Conservation (phyloP, 2,329 filamentous ascomycete genomes). For the Diaporthe sp. region DNA sequence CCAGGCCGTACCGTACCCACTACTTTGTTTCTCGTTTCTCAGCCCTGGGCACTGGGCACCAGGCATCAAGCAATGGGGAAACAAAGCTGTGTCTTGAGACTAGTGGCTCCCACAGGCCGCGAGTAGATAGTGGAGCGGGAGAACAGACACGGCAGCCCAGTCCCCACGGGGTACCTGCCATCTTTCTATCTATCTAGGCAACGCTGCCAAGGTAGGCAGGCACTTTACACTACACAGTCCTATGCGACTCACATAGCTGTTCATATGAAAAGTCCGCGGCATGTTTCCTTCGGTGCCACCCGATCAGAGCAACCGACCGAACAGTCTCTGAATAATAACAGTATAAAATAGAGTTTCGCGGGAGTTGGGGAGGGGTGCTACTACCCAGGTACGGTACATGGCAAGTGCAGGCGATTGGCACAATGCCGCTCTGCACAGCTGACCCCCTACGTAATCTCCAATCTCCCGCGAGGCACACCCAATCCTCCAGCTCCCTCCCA, state of each 20-base stretch:
- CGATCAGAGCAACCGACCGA: neutral
- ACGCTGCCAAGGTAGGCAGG: neutral
- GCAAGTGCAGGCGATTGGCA: neutral
- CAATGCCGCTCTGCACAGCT: conserved; percentile 20
- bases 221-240: neutral
- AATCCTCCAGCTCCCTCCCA: neutral
- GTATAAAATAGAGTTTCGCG: conserved; percentile 16
- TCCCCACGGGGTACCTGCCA: conserved; percentile 16
- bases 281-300: neutral
- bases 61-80: neutral
- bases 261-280: conserved; percentile 1
- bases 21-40: neutral
- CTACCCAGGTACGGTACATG: neutral
- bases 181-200: neutral
- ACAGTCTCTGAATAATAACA: neutral
- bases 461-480: conserved; percentile 13
- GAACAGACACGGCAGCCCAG: neutral
- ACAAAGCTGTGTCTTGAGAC: too few species aligned
- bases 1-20: neutral
- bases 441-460: conserved; percentile 28
- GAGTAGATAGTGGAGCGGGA: neutral
- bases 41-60: conserved; percentile 17
- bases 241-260: neutral
- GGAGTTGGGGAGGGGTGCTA: neutral
- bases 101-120: too few species aligned